Evolutionary conservation across 164 flowering plant species (phyloP).

Genomic region (Akebia trifoliata): DNA sequence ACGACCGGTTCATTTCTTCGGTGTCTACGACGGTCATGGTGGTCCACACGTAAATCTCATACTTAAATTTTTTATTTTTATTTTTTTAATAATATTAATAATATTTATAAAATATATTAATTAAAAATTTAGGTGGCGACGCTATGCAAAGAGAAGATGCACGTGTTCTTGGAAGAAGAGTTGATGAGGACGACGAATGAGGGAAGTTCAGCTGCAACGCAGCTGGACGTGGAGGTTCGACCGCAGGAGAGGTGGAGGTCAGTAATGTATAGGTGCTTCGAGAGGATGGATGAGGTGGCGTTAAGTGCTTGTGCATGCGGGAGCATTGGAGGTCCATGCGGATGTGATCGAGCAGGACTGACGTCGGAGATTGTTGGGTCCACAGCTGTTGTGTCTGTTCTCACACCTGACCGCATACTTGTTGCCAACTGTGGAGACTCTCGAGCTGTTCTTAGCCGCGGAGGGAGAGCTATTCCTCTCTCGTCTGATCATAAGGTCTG

Average conservation of each 20-base stretch:
- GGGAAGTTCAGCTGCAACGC: neutral
- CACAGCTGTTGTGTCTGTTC: slow-evolving; percentile 49
- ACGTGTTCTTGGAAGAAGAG: slow-evolving; percentile 37
- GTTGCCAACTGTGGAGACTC: slow-evolving; percentile 68
- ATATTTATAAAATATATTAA: neutral
- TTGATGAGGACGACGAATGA: slow-evolving; percentile 24
- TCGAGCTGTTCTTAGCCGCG: slow-evolving; percentile 57
- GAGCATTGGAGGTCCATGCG: slow-evolving; percentile 19
- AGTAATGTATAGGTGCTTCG: slow-evolving; percentile 28
- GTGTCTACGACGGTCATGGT: slow-evolving; percentile 61
- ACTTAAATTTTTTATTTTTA: neutral
- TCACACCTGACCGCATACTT: slow-evolving; percentile 28
- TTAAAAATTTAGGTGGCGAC: slow-evolving; percentile 32
- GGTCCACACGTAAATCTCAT: slow-evolving; percentile 41
- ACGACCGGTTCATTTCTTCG: slow-evolving; percentile 45
- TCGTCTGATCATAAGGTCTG: slow-evolving; percentile 49
- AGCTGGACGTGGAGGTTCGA: neutral
- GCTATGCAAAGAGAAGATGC: slow-evolving; percentile 40
- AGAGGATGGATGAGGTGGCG: slow-evolving; percentile 41
- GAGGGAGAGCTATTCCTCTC: slow-evolving; percentile 41
- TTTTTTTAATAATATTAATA: neutral
- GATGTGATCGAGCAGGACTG: slow-evolving; percentile 21
- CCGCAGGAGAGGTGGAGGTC: slow-evolving; percentile 22
- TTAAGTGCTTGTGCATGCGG: slow-evolving; percentile 33
- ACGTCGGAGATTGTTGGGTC: slow-evolving; percentile 39